phyloP scores from a whole-genome alignment of 1,284 basidiomycete genomes.

The Ceratobasidium sp. region DNA sequence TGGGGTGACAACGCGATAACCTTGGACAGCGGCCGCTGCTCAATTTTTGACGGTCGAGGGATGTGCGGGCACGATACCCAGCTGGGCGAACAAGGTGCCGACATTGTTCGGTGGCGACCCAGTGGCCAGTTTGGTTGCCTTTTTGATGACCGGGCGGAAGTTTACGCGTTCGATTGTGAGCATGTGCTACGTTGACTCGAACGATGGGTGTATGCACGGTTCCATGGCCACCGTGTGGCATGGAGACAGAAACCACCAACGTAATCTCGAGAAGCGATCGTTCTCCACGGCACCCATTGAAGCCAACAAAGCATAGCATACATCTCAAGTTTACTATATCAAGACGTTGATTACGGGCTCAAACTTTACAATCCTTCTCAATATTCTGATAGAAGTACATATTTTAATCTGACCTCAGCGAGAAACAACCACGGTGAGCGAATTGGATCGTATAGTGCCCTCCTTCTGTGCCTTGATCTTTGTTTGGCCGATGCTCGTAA shows the following conservation, averaged over 20 bases:
- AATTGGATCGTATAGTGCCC: constrained; percentile 13
- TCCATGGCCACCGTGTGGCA: not conserved
- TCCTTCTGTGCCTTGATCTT: constrained; percentile 23
- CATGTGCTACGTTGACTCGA: no score
- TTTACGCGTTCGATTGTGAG: no score
- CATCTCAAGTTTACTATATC: constrained; percentile 7
- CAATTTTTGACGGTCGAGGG: no score
- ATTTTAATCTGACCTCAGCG: no score
- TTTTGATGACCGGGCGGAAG: not conserved
- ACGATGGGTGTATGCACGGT: no score
- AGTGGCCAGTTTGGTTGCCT: no score
- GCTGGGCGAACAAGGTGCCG: not conserved
- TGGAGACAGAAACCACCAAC: no score
- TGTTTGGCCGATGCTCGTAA: not conserved
- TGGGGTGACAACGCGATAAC: not conserved
- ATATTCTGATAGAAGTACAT: constrained; percentile 6
- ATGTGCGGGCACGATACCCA: no score
- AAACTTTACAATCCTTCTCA: not conserved
- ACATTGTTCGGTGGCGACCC: not conserved
- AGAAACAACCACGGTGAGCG: not conserved
- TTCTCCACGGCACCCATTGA: constrained; percentile 1
- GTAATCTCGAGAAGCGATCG: no score
- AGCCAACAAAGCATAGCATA: constrained; percentile 14
- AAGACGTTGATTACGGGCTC: not conserved
- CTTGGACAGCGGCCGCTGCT: no score